Evolutionary conservation across 2,329 filamentous ascomycete genomes (phyloP), one percentile per base, ranked within the genome.

Genomic region (Pezicula neosporulosa): DNA sequence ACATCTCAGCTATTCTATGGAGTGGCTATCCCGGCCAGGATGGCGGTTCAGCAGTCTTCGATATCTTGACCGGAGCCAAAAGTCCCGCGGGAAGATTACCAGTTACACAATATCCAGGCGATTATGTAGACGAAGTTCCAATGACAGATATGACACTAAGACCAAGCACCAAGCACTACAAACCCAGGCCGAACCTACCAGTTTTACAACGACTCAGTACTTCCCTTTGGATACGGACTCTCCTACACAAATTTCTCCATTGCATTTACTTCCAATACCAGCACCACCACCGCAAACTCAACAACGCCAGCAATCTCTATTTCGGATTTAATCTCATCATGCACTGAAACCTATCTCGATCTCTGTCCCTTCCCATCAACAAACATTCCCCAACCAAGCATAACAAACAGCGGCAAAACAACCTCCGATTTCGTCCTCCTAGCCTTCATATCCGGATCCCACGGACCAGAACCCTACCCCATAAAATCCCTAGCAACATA

Each of bases 11-110:
- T 0, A 61, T 85, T 1, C 57, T 85, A 0, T 84, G 81, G 81
- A 77, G 70, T 0, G 78, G 80, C 0, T 84, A 81, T 51, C 81
- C 82, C 0, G 81, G 82, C 1, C 81, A 85, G 63, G 75, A 77
- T 37, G 82, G 82, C 12, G 82, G 82, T 2, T 65, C 67, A 8
- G 82, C 81, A 0, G 60, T 84, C 10, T 66, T 82, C 45, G 72
- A 82, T 51, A 69, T 83, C 49, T 59, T 85, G 30, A 76, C 71
- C 8, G 81, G 81, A 2, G 68, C 66, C 3, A 65, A 62, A 2
- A 69, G 77, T 0, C 78, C 78, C 2, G 80, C 78, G 7, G 81
- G 77, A 1, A 69, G 81, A 37, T 62, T 83, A 4, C 77, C 80
- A 1, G 66, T 77, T 2, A 83, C 80, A 1, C 73, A 80, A 60